Percentiles rank a stretch among this genome's conserved stretches.
Conservation (phyloP, 1,139 yeast species). For the Saccharomyces hybrid region DNA sequence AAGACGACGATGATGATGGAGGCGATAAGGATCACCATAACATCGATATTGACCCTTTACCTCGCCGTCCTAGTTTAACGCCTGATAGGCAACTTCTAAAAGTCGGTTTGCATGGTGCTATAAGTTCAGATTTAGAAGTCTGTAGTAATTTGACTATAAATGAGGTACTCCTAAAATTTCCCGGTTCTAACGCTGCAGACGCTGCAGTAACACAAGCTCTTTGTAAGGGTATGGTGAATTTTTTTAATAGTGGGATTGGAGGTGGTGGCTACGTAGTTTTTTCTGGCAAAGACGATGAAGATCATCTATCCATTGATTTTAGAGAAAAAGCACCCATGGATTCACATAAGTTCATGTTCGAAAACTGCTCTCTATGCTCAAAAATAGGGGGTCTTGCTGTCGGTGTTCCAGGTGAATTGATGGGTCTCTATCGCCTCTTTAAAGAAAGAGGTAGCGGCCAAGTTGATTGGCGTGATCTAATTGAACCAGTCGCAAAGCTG, state of each 20-base stretch:
- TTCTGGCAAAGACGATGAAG: slow-evolving; percentile 15
- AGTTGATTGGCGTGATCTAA: slow-evolving; percentile 62
- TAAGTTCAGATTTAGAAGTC: slow-evolving; percentile 62
- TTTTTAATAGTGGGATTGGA: slow-evolving; percentile 86
- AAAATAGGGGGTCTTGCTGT: slow-evolving; percentile 78
- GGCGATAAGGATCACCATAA: slow-evolving; percentile 16
- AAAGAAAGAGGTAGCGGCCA: slow-evolving; percentile 61
- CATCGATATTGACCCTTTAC: slow-evolving; percentile 29
- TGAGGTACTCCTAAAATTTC: slow-evolving; percentile 40
- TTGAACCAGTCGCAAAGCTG: slow-evolving; percentile 67
- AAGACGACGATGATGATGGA: not conserved
- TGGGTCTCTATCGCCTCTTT: slow-evolving; percentile 63
- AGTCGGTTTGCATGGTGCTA: slow-evolving; percentile 50
- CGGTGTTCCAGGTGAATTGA: slow-evolving; percentile 85
- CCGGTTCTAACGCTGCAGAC: slow-evolving; percentile 67
- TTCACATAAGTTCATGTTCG: slow-evolving; percentile 62
- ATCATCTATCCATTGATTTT: slow-evolving; percentile 58
- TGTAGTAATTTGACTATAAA: slow-evolving; percentile 64
- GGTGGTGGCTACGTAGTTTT: slow-evolving; percentile 81
- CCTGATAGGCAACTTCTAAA: slow-evolving; percentile 36
- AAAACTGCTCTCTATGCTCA: slow-evolving; percentile 41
- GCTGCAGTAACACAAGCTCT: slow-evolving; percentile 85
- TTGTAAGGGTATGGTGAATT: slow-evolving; percentile 78
- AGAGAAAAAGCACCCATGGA: slow-evolving; percentile 75
- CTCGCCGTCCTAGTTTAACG: slow-evolving; percentile 33